Evolutionary conservation across 2,329 filamentous ascomycete genomes (phyloP).

Genomic region (Pseudofabraea citricarpa): DNA sequence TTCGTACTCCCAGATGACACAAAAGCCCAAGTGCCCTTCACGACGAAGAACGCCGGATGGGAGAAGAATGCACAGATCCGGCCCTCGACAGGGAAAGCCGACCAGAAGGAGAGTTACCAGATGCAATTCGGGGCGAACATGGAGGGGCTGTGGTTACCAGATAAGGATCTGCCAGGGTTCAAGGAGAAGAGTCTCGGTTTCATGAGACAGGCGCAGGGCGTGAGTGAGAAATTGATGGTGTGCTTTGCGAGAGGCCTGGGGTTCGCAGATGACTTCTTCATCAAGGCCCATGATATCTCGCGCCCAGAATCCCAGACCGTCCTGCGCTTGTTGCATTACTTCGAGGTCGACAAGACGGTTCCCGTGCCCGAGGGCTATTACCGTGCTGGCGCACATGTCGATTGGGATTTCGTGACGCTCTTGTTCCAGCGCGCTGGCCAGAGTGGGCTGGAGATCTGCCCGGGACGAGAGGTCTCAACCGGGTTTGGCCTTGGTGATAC

Average conservation of each 20-base stretch:
- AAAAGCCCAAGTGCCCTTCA: slow-evolving; percentile 48
- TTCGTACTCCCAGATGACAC: slow-evolving; percentile 43
- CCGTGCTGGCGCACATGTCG: slow-evolving; percentile 58
- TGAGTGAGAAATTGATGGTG: slow-evolving; percentile 49
- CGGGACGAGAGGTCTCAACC: slow-evolving; percentile 55
- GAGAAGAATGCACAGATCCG: slow-evolving; percentile 51
- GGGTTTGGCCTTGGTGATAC: slow-evolving; percentile 52
- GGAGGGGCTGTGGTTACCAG: slow-evolving; percentile 25
- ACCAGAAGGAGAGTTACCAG: slow-evolving; percentile 54
- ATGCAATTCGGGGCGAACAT: slow-evolving; percentile 43
- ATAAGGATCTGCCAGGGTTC: slow-evolving; percentile 38
- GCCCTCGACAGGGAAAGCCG: slow-evolving; percentile 48
- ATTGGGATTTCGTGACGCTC: slow-evolving; percentile 59
- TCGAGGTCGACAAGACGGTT: slow-evolving; percentile 32
- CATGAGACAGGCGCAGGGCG: slow-evolving; percentile 30
- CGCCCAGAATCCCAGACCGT: slow-evolving; percentile 47
- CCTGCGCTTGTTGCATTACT: slow-evolving; percentile 54
- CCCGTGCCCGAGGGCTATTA: slow-evolving; percentile 42
- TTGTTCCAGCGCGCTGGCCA: slow-evolving; percentile 58
- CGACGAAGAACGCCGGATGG: slow-evolving; percentile 43
- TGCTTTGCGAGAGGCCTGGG: slow-evolving; percentile 50
- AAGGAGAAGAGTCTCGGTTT: slow-evolving; percentile 36
- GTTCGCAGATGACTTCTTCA: slow-evolving; percentile 48
- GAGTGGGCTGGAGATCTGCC: slow-evolving; percentile 59
- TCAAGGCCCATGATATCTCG: slow-evolving; percentile 43